Conservation (phyloP, 2,329 filamentous ascomycete genomes). For the Rhinocladiella similis region DNA sequence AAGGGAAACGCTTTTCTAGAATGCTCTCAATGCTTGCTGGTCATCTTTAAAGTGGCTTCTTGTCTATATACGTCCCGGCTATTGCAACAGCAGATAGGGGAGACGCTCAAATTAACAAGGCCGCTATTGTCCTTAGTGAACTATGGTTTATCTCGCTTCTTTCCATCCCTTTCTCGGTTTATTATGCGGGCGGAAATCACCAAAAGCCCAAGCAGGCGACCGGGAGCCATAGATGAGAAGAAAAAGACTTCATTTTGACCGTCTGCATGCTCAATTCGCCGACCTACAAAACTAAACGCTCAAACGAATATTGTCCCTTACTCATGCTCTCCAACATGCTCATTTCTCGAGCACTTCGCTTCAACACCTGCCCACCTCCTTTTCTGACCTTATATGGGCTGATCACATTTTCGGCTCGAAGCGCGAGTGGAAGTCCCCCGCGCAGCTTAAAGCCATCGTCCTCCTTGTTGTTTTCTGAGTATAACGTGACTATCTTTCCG, state of each 20-base stretch:
- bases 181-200: background rate
- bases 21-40: no score
- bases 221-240: background rate
- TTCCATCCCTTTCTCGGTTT: background rate
- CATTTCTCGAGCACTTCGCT: conserved; percentile 70
- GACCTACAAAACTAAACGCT: conserved; percentile 50
- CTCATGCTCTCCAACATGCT: conserved; percentile 76
- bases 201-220: background rate
- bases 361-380: conserved; percentile 68
- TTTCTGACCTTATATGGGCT: conserved; percentile 53
- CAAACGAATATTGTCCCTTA: conserved; percentile 79
- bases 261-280: background rate
- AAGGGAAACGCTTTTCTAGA: background rate
- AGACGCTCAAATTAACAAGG: background rate
- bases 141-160: background rate
- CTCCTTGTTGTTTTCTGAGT: conserved; percentile 22
- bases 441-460: conserved; percentile 11
- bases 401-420: conserved; percentile 57
- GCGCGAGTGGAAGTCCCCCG: conserved; percentile 53
- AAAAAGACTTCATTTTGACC: background rate
- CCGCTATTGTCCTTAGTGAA: background rate
- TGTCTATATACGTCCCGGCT: background rate
- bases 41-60: background rate
- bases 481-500: conserved; percentile 28
- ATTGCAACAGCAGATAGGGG: background rate